phyloP scores from a whole-genome alignment of 768 basidiomycete species.

The Filobasidium wieringae region DNA sequence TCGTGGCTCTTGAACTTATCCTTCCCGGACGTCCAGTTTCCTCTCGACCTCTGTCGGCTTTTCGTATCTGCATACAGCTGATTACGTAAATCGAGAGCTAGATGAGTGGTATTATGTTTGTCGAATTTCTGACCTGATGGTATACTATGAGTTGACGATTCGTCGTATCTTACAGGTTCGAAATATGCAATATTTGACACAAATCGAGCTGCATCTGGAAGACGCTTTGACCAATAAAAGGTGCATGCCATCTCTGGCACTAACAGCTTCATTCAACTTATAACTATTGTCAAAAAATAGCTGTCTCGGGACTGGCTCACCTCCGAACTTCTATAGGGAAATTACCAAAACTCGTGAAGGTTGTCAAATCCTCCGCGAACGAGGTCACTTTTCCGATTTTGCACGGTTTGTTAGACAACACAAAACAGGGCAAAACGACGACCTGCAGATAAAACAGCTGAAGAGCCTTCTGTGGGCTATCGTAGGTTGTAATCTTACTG shows the following conservation, averaged over 20 bases:
- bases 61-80: constrained; percentile 75
- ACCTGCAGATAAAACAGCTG: constrained; percentile 70
- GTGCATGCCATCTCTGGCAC: too few relatives aligned
- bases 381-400: constrained; percentile 82
- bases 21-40: constrained; percentile 49
- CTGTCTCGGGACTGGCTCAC: constrained; percentile 45
- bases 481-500: constrained; percentile 43
- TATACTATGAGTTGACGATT: not conserved
- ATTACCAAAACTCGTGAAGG: constrained; percentile 94
- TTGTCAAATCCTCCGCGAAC: constrained; percentile 77
- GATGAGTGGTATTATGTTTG: constrained; percentile 90
- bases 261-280: too few relatives aligned
- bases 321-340: constrained; percentile 94
- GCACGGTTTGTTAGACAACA: constrained; percentile 80
- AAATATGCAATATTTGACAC: constrained; percentile 82
- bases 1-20: not conserved
- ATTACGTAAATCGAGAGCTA: constrained; percentile 89
- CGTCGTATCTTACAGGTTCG: constrained; percentile 55
- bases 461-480: constrained; percentile 97
- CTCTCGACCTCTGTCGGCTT: constrained; percentile 90
- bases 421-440: constrained; percentile 68
- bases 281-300: too few relatives aligned
- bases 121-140: not conserved
- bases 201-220: constrained; percentile 62
- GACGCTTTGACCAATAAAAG: not conserved